phyloP scores from a whole-genome alignment of 495 filamentous ascomycete genomes.

The Aspergillus campestris region DNA sequence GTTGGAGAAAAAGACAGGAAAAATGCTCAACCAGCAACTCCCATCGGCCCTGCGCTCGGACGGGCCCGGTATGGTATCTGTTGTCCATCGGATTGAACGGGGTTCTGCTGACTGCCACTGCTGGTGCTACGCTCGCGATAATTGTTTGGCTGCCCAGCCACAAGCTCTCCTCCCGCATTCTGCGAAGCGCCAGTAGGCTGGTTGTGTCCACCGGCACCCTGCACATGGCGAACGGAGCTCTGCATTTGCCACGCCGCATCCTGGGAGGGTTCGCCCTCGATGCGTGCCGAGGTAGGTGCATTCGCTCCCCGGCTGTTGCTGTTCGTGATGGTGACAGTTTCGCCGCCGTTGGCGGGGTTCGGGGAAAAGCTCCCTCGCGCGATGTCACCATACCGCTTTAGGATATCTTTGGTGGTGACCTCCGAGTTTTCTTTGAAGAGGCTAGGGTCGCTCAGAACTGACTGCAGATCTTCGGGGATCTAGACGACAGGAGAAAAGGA shows the following conservation, averaged over 20 bases:
- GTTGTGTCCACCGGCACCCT: slow-evolving; percentile 44
- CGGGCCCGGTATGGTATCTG: slow-evolving; percentile 34
- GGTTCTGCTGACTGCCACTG: slow-evolving; percentile 30
- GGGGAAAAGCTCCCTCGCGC: slow-evolving; percentile 48
- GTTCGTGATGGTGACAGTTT: slow-evolving; percentile 41
- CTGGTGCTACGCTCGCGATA: slow-evolving; percentile 35
- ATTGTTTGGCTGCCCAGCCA: slow-evolving; percentile 17
- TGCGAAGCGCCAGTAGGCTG: slow-evolving; percentile 25
- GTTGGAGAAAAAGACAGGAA: slow-evolving; percentile 4
- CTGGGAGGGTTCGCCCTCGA: slow-evolving; percentile 72
- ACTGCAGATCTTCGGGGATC: slow-evolving; percentile 88
- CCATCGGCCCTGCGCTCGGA: slow-evolving; percentile 36
- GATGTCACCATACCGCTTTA: slow-evolving; percentile 80
- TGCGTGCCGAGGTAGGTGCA: slow-evolving; percentile 43
- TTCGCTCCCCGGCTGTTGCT: slow-evolving; percentile 28
- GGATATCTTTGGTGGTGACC: slow-evolving; percentile 92
- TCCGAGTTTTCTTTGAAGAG: slow-evolving; percentile 76
- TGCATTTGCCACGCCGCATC: slow-evolving; percentile 70
- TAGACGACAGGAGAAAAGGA: slow-evolving; percentile 20
- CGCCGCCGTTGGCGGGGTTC: slow-evolving; percentile 48
- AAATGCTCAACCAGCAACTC: slow-evolving; percentile 31
- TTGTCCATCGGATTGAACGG: slow-evolving; percentile 21
- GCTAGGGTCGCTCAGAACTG: slow-evolving; percentile 70
- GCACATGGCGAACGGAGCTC: slow-evolving; percentile 69
- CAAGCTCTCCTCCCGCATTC: slow-evolving; percentile 24